Percentiles rank a stretch among this genome's conserved stretches.
Conservation (phyloP, 352 stramenopile genomes). For the Pythium coloratum region DNA sequence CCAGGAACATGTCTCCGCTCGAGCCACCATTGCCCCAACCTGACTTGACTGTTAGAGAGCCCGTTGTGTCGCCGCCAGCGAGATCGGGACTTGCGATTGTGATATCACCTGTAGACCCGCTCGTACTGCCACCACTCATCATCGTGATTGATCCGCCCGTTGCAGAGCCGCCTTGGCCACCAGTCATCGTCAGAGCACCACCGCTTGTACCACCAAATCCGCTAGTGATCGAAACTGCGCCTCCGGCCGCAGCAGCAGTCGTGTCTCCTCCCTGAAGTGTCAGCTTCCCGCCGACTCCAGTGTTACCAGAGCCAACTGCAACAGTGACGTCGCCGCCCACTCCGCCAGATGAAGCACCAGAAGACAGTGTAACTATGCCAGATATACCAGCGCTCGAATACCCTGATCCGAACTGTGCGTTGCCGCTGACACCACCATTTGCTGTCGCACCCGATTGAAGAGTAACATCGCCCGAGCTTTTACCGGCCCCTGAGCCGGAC, state of each 20-base stretch:
- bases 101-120: constrained; percentile 32
- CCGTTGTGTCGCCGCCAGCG: constrained; percentile 19
- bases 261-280: constrained; percentile 20
- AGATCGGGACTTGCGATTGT: constrained; percentile 27
- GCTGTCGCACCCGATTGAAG: constrained; percentile 36
- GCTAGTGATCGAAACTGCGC: constrained; percentile 17
- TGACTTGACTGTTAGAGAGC: constrained; percentile 26
- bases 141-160: constrained; percentile 21
- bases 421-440: constrained; percentile 49
- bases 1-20: constrained; percentile 19
- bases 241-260: constrained; percentile 19
- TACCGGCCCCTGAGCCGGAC: constrained; percentile 36
- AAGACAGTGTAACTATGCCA: constrained; percentile 44
- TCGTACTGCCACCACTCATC: constrained; percentile 21
- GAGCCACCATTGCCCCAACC: constrained; percentile 22
- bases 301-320: constrained; percentile 41
- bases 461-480: constrained; percentile 47
- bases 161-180: constrained; percentile 4
- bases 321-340: constrained; percentile 48
- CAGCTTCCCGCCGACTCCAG: constrained; percentile 29
- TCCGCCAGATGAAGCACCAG: constrained; percentile 43
- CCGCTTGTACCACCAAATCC: constrained; percentile 17
- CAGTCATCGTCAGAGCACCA: constrained; percentile 8
- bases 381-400: constrained; percentile 46
- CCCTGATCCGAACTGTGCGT: constrained; percentile 40